These are phyloP conservation scores for Magnusiomyces suaveolens DNA, from an alignment of 1,139 yeast genomes.

Conservation along the genomic window DNA sequence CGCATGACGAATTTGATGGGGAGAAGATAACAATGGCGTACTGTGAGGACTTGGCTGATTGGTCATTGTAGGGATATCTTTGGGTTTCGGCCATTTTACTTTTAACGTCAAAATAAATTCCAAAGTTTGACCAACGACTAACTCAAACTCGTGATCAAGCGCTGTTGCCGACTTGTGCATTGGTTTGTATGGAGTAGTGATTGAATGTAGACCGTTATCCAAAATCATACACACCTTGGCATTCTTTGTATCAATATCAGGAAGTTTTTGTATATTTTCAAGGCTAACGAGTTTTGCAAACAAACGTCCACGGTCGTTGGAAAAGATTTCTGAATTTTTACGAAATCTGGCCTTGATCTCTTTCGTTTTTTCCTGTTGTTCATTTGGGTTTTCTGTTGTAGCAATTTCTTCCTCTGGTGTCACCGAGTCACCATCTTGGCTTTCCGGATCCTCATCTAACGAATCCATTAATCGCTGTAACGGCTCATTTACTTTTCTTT, in stretches of 20 bases:
- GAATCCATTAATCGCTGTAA: constrained; percentile 16
- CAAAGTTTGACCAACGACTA: constrained; percentile 55
- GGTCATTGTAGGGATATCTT: not conserved
- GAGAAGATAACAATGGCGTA: not conserved
- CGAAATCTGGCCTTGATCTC: not conserved
- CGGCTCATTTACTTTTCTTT: constrained; percentile 20
- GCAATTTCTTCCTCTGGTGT: not conserved
- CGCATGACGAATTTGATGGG: not conserved
- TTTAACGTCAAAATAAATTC: constrained; percentile 71
- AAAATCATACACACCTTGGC: constrained; percentile 63
- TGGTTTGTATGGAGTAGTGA: constrained; percentile 57
- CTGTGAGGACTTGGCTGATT: not conserved
- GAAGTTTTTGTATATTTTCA: constrained; percentile 45
- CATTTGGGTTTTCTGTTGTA: no score
- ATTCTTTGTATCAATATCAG: constrained; percentile 42
- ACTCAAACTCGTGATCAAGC: constrained; percentile 77
- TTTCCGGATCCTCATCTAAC: not conserved
- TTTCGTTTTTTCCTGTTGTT: not conserved
- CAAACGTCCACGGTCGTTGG: constrained; percentile 58
- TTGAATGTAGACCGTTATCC: constrained; percentile 85
- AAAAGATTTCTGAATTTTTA: constrained; percentile 22
- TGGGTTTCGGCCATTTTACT: constrained; percentile 38
- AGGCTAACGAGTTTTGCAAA: constrained; percentile 59
- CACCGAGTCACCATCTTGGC: not conserved
- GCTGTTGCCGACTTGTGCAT: constrained; percentile 37